These are phyloP conservation scores for Verbascum thapsus DNA, from an alignment of 257 asterid species.

Conservation along the genomic window DNA sequence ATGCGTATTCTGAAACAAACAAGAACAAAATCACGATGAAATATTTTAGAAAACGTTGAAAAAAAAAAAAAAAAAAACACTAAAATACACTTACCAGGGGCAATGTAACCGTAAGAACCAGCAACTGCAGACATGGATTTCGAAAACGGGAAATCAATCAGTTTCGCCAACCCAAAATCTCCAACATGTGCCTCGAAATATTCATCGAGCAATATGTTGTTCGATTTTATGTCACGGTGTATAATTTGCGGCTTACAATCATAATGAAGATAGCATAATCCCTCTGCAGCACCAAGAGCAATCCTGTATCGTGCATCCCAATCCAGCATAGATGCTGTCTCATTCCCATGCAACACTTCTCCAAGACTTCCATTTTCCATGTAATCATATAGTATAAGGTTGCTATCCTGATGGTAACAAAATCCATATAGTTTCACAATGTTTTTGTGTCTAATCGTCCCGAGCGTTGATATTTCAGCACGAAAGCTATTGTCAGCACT, in stretches of 20 bases:
- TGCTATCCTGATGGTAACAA: slow-evolving; percentile 76
- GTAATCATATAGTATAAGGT: slow-evolving; percentile 73
- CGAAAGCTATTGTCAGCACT: slow-evolving; percentile 69
- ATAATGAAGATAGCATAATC: slow-evolving; percentile 72
- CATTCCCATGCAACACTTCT: slow-evolving; percentile 60
- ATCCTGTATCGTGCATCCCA: slow-evolving; percentile 75
- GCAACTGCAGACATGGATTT: slow-evolving; percentile 95
- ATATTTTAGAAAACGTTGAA: neutral
- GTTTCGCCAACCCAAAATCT: slow-evolving; percentile 88
- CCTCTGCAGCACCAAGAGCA: slow-evolving; percentile 89
- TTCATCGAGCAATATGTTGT: slow-evolving; percentile 80
- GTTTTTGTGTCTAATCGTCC: slow-evolving; percentile 75
- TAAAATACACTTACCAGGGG: slow-evolving; percentile 65
- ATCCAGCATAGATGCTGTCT: slow-evolving; percentile 44
- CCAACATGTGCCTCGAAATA: slow-evolving; percentile 80
- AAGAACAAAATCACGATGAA: neutral
- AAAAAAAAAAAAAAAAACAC: neutral
- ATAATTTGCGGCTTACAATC: slow-evolving; percentile 86
- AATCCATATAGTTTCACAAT: slow-evolving; percentile 75
- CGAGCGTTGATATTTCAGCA: slow-evolving; percentile 88
- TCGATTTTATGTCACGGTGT: slow-evolving; percentile 85
- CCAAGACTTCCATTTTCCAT: slow-evolving; percentile 89
- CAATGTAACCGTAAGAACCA: slow-evolving; percentile 93
- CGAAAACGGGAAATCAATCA: slow-evolving; percentile 71
- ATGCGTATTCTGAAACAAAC: slow-evolving; percentile 71